Evolutionary conservation across 164 flowering plant species (phyloP), one percentile per base, ranked within the genome.

Genomic region (Stephania japonica): DNA sequence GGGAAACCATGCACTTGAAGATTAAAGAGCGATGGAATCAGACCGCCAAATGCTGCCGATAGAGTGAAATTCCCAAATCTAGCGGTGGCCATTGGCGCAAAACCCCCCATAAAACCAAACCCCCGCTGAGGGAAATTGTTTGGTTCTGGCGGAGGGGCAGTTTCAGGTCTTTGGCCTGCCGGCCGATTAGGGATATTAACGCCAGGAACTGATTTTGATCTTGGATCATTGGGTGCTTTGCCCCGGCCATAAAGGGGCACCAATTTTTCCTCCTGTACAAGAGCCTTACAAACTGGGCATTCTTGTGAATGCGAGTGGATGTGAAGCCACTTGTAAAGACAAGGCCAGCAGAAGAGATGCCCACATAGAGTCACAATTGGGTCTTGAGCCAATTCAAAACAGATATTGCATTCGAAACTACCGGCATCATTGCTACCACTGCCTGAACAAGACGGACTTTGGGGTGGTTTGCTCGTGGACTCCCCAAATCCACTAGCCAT

Each of bases 181-280:
- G 97, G 97, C 13, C 97, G 90, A 71, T 80, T 77, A 9, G 97
- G 97, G 65, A 89, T 87, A 7, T 89, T 78, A 63, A 86, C 61
- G 1, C 88, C 92, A 12, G 92, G 91, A 65, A 85, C 80, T 0
- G 92, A 83, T 65, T 84, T 91, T 0, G 89, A 85, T 71, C 97
- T 79, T 5, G 94, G 97, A 71, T 91, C 94, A 0, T 85, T 74
- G 6, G 82, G 75, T 0, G 76, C 77, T 75, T 87, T 89, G 9
- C 97, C 97, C 75, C 97, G 80, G 6, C 97, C 97, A 77, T 91
- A 91, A 32, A 91, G 84, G 23, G 97, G 97, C 47, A 89, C 92
- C 70, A 91, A 76, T 64, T 88, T 91, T 32, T 86, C 97, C 78
- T 91, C 91, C 71, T 87, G 80, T 44, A 91, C 65, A 9, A 89